Evolutionary conservation across 257 asterid species (phyloP).

Genomic region (Solanum clarkiae): DNA sequence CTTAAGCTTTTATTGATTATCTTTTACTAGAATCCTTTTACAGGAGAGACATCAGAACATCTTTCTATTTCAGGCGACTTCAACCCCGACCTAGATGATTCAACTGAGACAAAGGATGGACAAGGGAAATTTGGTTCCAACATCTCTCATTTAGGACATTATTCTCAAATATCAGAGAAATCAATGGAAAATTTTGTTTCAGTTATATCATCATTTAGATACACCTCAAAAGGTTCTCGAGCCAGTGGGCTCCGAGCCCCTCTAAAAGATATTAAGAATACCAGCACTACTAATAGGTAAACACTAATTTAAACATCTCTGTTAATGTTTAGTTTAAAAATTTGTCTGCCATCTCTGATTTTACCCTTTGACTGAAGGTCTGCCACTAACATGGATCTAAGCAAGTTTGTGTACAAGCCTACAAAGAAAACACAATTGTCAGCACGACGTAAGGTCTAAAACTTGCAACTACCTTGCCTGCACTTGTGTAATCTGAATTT

Average conservation of each 20-base stretch:
- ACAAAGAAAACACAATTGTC: conserved; percentile 14
- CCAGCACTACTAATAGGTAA: conserved; percentile 39
- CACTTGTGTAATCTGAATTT: neutral
- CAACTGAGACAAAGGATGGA: conserved; percentile 11
- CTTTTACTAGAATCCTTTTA: neutral
- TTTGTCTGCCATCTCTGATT: neutral
- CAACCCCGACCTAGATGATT: conserved; percentile 16
- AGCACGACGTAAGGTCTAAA: conserved; percentile 16
- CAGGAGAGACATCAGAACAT: neutral
- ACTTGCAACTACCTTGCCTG: neutral
- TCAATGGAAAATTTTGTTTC: conserved; percentile 78
- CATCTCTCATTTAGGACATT: conserved; percentile 64
- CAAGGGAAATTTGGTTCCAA: conserved; percentile 53
- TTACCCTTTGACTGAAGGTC: conserved; percentile 18
- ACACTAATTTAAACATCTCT: neutral
- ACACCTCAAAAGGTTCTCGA: conserved; percentile 68
- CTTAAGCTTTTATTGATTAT: neutral
- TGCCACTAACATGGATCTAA: conserved; percentile 20
- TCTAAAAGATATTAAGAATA: conserved; percentile 61
- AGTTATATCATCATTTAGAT: conserved; percentile 65
- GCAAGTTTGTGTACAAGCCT: conserved; percentile 32
- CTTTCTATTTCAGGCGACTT: conserved; percentile 26
- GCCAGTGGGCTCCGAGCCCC: conserved; percentile 98
- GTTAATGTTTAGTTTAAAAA: neutral
- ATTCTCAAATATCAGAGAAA: conserved; percentile 68